A percentile compares a stretch with the other conserved stretches of the same genome.
These are phyloP conservation scores for Lodderomyces orthopsilosis DNA, from an alignment of 1,139 yeast genomes.

Conservation along the genomic window DNA sequence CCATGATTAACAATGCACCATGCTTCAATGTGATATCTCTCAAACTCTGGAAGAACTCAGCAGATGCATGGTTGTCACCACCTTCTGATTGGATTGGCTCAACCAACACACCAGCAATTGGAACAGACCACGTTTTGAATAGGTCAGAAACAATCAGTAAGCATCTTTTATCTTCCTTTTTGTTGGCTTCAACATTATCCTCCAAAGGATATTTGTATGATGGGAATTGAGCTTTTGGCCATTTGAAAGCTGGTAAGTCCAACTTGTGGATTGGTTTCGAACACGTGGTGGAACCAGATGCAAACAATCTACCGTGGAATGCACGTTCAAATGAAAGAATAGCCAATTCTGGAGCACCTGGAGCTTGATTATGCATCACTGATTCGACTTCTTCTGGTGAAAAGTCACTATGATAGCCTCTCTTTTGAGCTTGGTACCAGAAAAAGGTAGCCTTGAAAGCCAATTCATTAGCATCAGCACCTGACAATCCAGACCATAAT, in stretches of 20 bases:
- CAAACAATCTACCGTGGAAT: constrained; percentile 83
- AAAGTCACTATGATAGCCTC: constrained; percentile 51
- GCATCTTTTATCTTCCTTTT: constrained; percentile 66
- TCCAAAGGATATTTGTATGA: constrained; percentile 70
- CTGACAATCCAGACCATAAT: constrained; percentile 75
- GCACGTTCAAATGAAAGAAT: constrained; percentile 70
- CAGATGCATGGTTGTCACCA: constrained; percentile 82
- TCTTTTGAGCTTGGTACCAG: constrained; percentile 63
- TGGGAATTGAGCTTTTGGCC: constrained; percentile 89
- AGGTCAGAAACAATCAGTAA: constrained; percentile 56
- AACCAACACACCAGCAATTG: constrained; percentile 72
- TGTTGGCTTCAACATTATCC: constrained; percentile 51
- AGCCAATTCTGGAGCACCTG: constrained; percentile 75
- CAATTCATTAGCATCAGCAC: constrained; percentile 82
- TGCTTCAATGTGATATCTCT: constrained; percentile 67
- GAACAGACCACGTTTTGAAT: constrained; percentile 55
- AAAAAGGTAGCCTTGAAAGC: constrained; percentile 84
- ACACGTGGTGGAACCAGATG: constrained; percentile 73
- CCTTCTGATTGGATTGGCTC: constrained; percentile 89
- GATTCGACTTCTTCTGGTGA: constrained; percentile 57
- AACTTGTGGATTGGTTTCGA: constrained; percentile 82
- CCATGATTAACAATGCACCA: constrained; percentile 69
- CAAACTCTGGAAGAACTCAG: constrained; percentile 72
- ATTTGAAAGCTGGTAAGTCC: constrained; percentile 78
- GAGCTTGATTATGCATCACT: constrained; percentile 65